Evolutionary conservation across 2,329 filamentous ascomycete genomes (phyloP).

Genomic region (Leptographium wingfieldii): DNA sequence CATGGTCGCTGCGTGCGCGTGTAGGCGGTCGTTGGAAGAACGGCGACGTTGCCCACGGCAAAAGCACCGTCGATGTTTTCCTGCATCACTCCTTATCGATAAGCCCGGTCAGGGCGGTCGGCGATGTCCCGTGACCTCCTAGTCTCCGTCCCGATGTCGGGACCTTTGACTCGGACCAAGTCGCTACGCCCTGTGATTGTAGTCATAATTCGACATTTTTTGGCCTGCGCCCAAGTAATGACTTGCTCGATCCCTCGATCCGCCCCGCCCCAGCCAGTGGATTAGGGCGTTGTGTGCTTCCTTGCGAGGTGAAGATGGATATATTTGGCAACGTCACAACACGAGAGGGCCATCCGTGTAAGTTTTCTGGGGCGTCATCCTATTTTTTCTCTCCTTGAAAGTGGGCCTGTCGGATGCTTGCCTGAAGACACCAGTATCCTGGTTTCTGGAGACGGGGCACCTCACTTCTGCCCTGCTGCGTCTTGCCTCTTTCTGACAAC

Average conservation of each 20-base stretch:
- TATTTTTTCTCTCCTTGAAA: background rate
- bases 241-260: background rate
- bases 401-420: background rate
- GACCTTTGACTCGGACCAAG: too few species aligned
- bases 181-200: too few species aligned
- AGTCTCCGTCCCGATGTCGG: background rate
- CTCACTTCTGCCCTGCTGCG: background rate
- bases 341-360: background rate
- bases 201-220: too few species aligned
- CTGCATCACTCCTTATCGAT: background rate
- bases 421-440: background rate
- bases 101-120: background rate
- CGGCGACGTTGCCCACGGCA: background rate
- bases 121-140: background rate
- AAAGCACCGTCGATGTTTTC: background rate
- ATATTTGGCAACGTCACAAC: background rate
- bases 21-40: background rate
- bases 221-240: background rate
- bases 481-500: background rate
- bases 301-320: constrained; percentile 1
- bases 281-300: background rate
- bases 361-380: background rate
- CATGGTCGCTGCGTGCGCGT: background rate
- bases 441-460: background rate
- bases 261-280: background rate